Percentiles rank a stretch among this genome's conserved stretches.
Evolutionary conservation across 306 rosid species (phyloP).

Genomic region (Mimosa bimucronata): DNA sequence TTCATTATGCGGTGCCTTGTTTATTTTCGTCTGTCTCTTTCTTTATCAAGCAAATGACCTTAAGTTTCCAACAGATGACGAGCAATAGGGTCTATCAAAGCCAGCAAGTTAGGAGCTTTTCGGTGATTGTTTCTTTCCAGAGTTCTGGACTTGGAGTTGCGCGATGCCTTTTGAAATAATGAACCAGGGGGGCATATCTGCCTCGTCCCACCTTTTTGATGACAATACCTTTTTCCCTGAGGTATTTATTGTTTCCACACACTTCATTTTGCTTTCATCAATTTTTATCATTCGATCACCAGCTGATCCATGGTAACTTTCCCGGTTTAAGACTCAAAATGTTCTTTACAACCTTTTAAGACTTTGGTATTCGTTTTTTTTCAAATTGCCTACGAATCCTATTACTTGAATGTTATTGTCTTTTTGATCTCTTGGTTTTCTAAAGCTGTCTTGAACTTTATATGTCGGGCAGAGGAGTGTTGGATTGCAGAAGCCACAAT

Average conservation of each 20-base stretch:
- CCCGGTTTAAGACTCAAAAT: slow-evolving; percentile 5
- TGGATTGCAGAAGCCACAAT: slow-evolving; percentile 51
- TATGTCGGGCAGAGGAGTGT: slow-evolving; percentile 51
- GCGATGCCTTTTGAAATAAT: slow-evolving; percentile 70
- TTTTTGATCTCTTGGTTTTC: slow-evolving; percentile 34
- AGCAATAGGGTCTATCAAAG: slow-evolving; percentile 24
- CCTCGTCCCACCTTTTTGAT: slow-evolving; percentile 58
- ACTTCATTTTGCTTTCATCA: slow-evolving; percentile 10
- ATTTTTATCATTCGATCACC: slow-evolving; percentile 7
- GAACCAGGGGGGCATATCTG: slow-evolving; percentile 64
- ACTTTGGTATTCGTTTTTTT: not conserved
- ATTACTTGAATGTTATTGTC: slow-evolving; percentile 16
- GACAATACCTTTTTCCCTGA: slow-evolving; percentile 57
- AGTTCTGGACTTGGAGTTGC: slow-evolving; percentile 39
- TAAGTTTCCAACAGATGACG: slow-evolving; percentile 40
- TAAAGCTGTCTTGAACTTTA: slow-evolving; percentile 35
- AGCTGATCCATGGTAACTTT: slow-evolving; percentile 7
- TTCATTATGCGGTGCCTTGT: slow-evolving; percentile 8
- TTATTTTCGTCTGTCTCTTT: slow-evolving; percentile 22
- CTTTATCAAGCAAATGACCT: slow-evolving; percentile 27
- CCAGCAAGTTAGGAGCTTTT: slow-evolving; percentile 36
- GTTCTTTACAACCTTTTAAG: not conserved
- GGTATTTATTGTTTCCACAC: slow-evolving; percentile 40
- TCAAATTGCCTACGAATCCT: slow-evolving; percentile 2
- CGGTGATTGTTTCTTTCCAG: slow-evolving; percentile 22